Evolutionary conservation across 2,329 filamentous ascomycete genomes (phyloP).

Genomic region (Clarireedia sp.): DNA sequence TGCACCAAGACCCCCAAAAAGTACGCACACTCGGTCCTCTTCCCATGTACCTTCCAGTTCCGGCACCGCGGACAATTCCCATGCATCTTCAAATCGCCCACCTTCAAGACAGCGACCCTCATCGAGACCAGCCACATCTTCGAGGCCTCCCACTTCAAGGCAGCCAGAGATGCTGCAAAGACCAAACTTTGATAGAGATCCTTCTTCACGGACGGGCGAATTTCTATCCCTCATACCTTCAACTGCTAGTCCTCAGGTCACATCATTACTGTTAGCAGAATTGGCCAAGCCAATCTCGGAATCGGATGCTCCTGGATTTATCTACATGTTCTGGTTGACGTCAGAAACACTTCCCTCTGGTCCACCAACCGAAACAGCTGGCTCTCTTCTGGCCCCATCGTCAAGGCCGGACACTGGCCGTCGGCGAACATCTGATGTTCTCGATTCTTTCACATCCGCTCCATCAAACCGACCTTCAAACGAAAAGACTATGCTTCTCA

Average conservation of each 20-base stretch:
- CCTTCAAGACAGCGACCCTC: constrained; percentile 7
- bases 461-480: constrained; percentile 25
- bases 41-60: constrained; percentile 9
- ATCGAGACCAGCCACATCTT: constrained; percentile 1
- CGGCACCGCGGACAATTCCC: background rate
- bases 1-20: constrained; percentile 22
- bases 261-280: constrained; percentile 66
- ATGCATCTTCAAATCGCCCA: constrained; percentile 8
- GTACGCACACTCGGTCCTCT: constrained; percentile 9
- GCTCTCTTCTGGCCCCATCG: constrained; percentile 49
- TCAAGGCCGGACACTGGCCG: constrained; percentile 29
- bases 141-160: constrained; percentile 2
- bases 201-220: constrained; percentile 32
- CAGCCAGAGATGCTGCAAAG: constrained; percentile 15
- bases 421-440: constrained; percentile 46
- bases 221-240: constrained; percentile 64
- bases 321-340: constrained; percentile 98
- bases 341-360: constrained; percentile 49
- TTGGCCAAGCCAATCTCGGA: constrained; percentile 67
- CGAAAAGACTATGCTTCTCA: constrained; percentile 56
- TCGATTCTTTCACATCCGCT: constrained; percentile 42
- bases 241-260: constrained; percentile 56
- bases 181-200: constrained; percentile 23
- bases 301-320: constrained; percentile 77
- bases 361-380: constrained; percentile 50